Conservation (phyloP, 192 early-diverging fungal species). For the Phycomyces blakesleeanus region DNA sequence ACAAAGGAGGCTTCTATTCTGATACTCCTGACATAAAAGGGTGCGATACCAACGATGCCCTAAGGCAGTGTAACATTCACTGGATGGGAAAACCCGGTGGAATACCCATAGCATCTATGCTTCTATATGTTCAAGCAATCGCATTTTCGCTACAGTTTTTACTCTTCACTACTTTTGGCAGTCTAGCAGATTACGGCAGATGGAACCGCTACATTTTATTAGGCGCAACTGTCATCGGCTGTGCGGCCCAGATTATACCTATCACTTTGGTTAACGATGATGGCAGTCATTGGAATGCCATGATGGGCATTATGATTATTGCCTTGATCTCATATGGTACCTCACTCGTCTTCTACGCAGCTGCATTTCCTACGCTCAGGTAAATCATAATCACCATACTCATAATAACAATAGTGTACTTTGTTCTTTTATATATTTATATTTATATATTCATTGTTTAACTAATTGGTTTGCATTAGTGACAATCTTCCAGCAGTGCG, state of each 20-base stretch:
- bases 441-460: too few species aligned
- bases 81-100: slow-evolving; percentile 7
- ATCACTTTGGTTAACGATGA: slow-evolving; percentile 25
- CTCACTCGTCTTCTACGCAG: slow-evolving; percentile 34
- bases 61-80: slow-evolving; percentile 16
- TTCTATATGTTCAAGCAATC: slow-evolving; percentile 36
- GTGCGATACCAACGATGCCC: slow-evolving; percentile 18
- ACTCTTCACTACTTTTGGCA: slow-evolving; percentile 35
- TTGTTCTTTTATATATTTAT: too few species aligned
- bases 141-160: slow-evolving; percentile 32
- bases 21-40: slow-evolving; percentile 6
- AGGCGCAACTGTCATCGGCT: slow-evolving; percentile 23
- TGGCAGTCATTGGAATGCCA: slow-evolving; percentile 29
- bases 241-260: slow-evolving; percentile 29
- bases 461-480: slow-evolving; percentile 12
- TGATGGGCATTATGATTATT: slow-evolving; percentile 31
- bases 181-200: slow-evolving; percentile 31
- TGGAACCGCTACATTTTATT: slow-evolving; percentile 31
- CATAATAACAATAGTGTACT: not conserved
- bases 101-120: slow-evolving; percentile 29
- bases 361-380: slow-evolving; percentile 32
- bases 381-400: not conserved
- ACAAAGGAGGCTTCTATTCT: slow-evolving; percentile 24
- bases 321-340: slow-evolving; percentile 31
- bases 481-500: slow-evolving; percentile 33